A percentile compares a stretch with the other conserved stretches of the same genome.
Evolutionary conservation across 768 basidiomycete genomes (phyloP).

Genomic region (Tulasnella calospora): DNA sequence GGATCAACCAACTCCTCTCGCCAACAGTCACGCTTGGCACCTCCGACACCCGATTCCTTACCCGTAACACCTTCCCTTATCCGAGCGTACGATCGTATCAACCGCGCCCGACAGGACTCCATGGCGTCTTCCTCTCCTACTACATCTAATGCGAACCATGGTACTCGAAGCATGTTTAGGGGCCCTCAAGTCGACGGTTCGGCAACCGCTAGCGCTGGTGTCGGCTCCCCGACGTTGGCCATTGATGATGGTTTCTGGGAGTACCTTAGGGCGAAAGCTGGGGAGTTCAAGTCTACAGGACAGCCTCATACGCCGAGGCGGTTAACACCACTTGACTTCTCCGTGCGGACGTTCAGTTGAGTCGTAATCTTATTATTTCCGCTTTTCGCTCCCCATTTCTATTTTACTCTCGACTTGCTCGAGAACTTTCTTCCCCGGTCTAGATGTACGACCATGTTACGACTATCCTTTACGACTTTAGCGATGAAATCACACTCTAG

Average conservation of each 20-base stretch:
- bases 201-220: neutral
- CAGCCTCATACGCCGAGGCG: neutral
- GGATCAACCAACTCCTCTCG: neutral
- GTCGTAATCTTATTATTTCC: neutral
- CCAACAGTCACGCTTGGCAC: neutral
- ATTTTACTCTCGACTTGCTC: neutral
- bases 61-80: slow-evolving; percentile 17
- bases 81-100: slow-evolving; percentile 21
- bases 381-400: neutral
- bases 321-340: neutral
- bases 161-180: neutral
- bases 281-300: neutral
- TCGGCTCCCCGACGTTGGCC: neutral
- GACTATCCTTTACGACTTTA: neutral
- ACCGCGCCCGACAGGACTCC: slow-evolving; percentile 8
- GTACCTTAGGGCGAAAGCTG: slow-evolving; percentile 6
- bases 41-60: neutral
- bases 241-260: slow-evolving; percentile 2
- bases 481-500: neutral
- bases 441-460: neutral
- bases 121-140: neutral
- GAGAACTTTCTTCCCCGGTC: neutral
- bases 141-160: neutral
- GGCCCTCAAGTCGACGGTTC: neutral
- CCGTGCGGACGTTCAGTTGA: neutral